Conservation (phyloP, 495 filamentous ascomycete genomes). For the Geopyxis carbonaria region DNA sequence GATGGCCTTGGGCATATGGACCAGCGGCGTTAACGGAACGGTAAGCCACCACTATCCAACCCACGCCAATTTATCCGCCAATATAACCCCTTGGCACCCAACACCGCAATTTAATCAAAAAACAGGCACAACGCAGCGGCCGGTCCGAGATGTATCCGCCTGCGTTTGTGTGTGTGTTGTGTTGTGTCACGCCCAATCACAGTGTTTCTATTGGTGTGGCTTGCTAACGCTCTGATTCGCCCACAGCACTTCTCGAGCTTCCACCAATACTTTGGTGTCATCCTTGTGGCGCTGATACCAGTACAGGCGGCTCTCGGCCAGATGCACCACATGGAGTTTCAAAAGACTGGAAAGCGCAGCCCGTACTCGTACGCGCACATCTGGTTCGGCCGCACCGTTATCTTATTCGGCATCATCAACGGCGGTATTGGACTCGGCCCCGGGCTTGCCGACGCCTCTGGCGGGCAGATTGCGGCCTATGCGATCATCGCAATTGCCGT, state of each 20-base stretch:
- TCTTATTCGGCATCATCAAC: constrained; percentile 52
- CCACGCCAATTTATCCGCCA: too few relatives aligned
- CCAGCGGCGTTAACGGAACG: constrained; percentile 26
- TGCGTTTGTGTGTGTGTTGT: too few relatives aligned
- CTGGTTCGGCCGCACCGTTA: constrained; percentile 49
- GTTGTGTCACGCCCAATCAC: neutral
- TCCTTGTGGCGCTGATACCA: constrained; percentile 39
- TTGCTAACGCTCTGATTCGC: constrained; percentile 21
- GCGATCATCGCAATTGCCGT: neutral
- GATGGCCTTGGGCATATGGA: constrained; percentile 43
- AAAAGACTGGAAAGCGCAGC: constrained; percentile 33
- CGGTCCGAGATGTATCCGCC: too few relatives aligned
- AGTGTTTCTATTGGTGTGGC: neutral
- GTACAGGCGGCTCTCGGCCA: constrained; percentile 49
- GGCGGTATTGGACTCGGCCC: constrained; percentile 46
- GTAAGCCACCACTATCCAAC: too few relatives aligned
- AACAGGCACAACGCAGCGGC: too few relatives aligned
- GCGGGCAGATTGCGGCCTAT: constrained; percentile 40
- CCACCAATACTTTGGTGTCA: constrained; percentile 36
- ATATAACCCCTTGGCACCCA: too few relatives aligned
- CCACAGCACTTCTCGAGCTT: constrained; percentile 22
- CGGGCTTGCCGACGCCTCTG: constrained; percentile 28
- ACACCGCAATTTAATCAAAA: too few relatives aligned
- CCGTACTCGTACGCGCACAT: constrained; percentile 44
- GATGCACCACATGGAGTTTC: constrained; percentile 44